Evolutionary conservation across 2,329 filamentous ascomycete genomes (phyloP), one percentile per base, ranked within the genome.

Genomic region (Trichoderma sp.): DNA sequence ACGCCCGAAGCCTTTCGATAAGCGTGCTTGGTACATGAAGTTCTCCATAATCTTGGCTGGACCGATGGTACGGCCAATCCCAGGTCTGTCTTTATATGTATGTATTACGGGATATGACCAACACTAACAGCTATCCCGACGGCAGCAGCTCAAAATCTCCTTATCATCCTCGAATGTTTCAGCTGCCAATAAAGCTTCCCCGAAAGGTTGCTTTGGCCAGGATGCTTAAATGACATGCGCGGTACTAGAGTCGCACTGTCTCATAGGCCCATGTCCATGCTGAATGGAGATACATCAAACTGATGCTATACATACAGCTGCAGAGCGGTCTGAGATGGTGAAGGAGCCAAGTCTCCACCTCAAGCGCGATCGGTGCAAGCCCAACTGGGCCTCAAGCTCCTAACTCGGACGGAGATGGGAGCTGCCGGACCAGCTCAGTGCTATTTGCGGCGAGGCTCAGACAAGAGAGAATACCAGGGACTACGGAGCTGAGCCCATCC

Each of bases 271-370:
- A 72, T 72, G 18, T 27, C 60, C 68, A 72, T 72, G 18, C 56
- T 60, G 14, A 64, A 56, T 56, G 38, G 38, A 62, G 71, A 72
- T 35, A 38, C 60, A 64, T 73, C 62, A 62, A 73, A 65, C 71
- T 73, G 71, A 73, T 45, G 67, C 67, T 73, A 64, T 41, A 64
- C 31, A 65, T 64, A 73, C 33, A 73, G 60, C 71, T 73, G 71
- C 71, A 73, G 38, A 73, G 71, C 71, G 71, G 71, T 73, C 71
- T 73, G 41, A 62, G 71, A 73, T 73, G 71, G 60, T 65, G 71
- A 73, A 73, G 60, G 59, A 73, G 71, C 71, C 31, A 62, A 24
- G 71, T 65, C 71, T 73, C 71, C 71, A 73, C 71, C 71, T 65
- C 41, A 38, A 45, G 71, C 71, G 41, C 71, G 41, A 64, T 73